These are phyloP conservation scores for Licmophora abbreviata DNA, from an alignment of 108 stramenopile species.

Conservation along the genomic window DNA sequence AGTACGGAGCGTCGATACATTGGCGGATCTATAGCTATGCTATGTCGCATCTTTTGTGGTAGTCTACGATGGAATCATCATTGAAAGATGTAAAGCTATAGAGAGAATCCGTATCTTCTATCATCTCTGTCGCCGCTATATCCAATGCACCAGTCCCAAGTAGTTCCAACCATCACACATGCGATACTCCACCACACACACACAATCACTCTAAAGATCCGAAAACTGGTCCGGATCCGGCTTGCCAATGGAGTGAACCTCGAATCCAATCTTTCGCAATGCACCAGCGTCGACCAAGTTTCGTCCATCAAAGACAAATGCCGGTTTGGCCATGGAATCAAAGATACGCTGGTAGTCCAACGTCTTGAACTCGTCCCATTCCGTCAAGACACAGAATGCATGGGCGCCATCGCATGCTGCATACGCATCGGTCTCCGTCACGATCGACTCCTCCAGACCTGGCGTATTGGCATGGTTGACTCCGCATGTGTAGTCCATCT, in stretches of 20 bases:
- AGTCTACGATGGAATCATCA: no score
- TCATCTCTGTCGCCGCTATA: no score
- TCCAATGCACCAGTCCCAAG: no score
- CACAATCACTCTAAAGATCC: slow-evolving; percentile 44
- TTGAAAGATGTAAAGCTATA: no score
- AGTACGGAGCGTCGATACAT: no score
- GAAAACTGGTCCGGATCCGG: slow-evolving; percentile 79
- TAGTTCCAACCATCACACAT: no score
- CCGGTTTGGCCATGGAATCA: slow-evolving; percentile 95
- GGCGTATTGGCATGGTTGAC: slow-evolving; percentile 82
- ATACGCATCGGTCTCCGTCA: slow-evolving; percentile 85
- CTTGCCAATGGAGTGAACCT: slow-evolving; percentile 95
- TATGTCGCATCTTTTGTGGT: no score
- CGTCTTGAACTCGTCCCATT: slow-evolving; percentile 99
- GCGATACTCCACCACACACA: no score
- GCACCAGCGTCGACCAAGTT: slow-evolving; percentile 86
- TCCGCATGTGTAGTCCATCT: slow-evolving; percentile 95
- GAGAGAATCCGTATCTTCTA: no score
- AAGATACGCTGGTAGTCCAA: slow-evolving; percentile 91
- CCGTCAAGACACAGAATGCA: slow-evolving; percentile 94
- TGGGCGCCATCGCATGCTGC: slow-evolving; percentile 92
- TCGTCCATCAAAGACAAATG: slow-evolving; percentile 97
- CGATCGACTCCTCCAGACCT: slow-evolving; percentile 61
- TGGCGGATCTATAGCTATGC: no score
- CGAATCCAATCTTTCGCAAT: slow-evolving; percentile 95